Conservation (phyloP, 75 land plant species). For the Cupressus sempervirens region DNA sequence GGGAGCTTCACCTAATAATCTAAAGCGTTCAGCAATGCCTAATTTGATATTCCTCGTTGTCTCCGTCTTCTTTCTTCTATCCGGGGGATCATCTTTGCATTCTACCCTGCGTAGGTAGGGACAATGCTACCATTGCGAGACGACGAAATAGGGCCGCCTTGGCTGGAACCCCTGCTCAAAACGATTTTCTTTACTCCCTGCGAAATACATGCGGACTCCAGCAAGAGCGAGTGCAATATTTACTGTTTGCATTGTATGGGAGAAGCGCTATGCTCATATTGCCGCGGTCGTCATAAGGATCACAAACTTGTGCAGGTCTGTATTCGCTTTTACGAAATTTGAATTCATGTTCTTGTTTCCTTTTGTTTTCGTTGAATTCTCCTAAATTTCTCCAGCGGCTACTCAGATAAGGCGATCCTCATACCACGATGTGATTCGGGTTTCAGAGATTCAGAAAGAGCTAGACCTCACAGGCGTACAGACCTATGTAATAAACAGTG, state of each 20-base stretch:
- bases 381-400: background rate
- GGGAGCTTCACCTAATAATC: too few species aligned
- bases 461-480: conserved; percentile 58
- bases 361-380: background rate
- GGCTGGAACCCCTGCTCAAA: conserved; percentile 55
- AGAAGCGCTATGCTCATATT: conserved; percentile 53
- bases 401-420: conserved; percentile 70
- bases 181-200: conserved; percentile 55
- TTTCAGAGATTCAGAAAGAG: conserved; percentile 61
- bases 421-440: conserved; percentile 70
- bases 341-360: background rate
- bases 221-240: conserved; percentile 65
- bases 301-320: conserved; percentile 65
- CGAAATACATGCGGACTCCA: conserved; percentile 37
- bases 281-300: conserved; percentile 49
- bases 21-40: background rate
- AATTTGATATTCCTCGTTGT: background rate
- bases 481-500: conserved; percentile 78
- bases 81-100: background rate
- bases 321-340: background rate
- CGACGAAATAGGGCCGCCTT: conserved; percentile 50
- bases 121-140: conserved; percentile 31
- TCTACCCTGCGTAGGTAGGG: conserved; percentile 25
- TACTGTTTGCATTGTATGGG: conserved; percentile 70
- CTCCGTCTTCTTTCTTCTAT: background rate